Percentiles rank a stretch among this genome's conserved stretches.
These are phyloP conservation scores for Leccinum rimulosum DNA, from an alignment of 768 basidiomycete genomes.

Conservation along the genomic window DNA sequence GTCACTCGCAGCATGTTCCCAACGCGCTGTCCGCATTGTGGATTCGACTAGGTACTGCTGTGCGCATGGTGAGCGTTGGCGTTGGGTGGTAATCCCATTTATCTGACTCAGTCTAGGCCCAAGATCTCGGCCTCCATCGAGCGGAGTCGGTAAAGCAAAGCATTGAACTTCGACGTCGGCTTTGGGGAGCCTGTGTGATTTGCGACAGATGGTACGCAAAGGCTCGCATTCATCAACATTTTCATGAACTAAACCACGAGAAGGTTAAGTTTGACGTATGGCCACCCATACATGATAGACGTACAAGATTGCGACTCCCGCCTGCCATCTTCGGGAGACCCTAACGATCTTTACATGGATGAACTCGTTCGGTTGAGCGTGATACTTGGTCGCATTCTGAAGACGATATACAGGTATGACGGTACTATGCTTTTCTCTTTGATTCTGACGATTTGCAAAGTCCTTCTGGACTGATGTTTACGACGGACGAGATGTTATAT, in stretches of 20 bases:
- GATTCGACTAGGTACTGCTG: constrained; percentile 84
- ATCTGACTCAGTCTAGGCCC: constrained; percentile 57
- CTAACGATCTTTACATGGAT: constrained; percentile 76
- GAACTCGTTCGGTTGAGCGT: constrained; percentile 92
- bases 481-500: constrained; percentile 77
- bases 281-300: constrained; percentile 95
- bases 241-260: constrained; percentile 6
- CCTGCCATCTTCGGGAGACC: constrained; percentile 84
- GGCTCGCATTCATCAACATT: constrained; percentile 1
- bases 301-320: constrained; percentile 95
- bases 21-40: constrained; percentile 83
- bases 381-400: constrained; percentile 85
- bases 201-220: constrained; percentile 81
- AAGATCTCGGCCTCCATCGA: constrained; percentile 93
- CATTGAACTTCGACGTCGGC: constrained; percentile 81
- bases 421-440: constrained; percentile 5
- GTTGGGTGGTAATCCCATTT: constrained; percentile 3
- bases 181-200: constrained; percentile 95
- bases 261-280: constrained; percentile 86
- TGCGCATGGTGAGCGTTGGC: constrained; percentile 74
- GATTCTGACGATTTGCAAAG: constrained; percentile 36
- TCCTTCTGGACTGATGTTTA: constrained; percentile 82
- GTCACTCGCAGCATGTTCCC: constrained; percentile 87
- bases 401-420: constrained; percentile 85
- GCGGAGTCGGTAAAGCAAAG: constrained; percentile 83